Evolutionary conservation across 2,329 filamentous ascomycete species (phyloP), one percentile per base, ranked within the genome.

Genomic region (Aspergillus chevalieri): DNA sequence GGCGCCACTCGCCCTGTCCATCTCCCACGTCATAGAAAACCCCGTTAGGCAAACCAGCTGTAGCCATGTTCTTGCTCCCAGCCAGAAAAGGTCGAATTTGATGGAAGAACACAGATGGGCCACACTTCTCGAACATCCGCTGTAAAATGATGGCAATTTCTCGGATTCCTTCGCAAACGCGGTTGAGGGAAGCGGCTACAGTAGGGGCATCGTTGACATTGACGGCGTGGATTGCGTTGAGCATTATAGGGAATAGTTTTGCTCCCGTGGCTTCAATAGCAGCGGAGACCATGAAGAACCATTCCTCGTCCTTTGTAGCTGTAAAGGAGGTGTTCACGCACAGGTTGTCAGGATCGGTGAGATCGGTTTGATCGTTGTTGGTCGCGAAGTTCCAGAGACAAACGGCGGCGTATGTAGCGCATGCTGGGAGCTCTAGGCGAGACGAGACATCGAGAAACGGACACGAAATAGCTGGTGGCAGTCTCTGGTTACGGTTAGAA

Each of bases 11-110:
- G 1, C 75, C 76, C 34, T 69, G 67, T 0, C 73, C 74, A 6
- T 74, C 57, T 3, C 76, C 77, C 36, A 74, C 63, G 47, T 79
- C 76, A 53, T 78, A 80, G 54, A 77, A 79, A 2, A 80, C 72
- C 9, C 77, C 77, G 5, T 70, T 67, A 0, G 77, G 75, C 26
- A 79, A 57, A 3, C 77, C 77, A 0, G 76, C 76, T 2, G 68
- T 65, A 6, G 70, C 71, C 77, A 79, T 79, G 48, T 77, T 77
- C 64, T 78, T 79, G 52, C 74, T 78, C 0, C 77, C 77, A 0
- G 76, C 76, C 12, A 79, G 58, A 46, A 77, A 72, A 0, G 77
- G 77, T 1, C 77, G 70, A n/a, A 80, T 72, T 17, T 70, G 67
- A 48, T 79, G 73, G 56, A 77, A 80, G 61, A 80, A 80, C 1